A percentile compares a stretch with the other conserved stretches of the same genome.
Evolutionary conservation across 1,139 yeast species (phyloP).

Genomic region (Geotrichum candidum): DNA sequence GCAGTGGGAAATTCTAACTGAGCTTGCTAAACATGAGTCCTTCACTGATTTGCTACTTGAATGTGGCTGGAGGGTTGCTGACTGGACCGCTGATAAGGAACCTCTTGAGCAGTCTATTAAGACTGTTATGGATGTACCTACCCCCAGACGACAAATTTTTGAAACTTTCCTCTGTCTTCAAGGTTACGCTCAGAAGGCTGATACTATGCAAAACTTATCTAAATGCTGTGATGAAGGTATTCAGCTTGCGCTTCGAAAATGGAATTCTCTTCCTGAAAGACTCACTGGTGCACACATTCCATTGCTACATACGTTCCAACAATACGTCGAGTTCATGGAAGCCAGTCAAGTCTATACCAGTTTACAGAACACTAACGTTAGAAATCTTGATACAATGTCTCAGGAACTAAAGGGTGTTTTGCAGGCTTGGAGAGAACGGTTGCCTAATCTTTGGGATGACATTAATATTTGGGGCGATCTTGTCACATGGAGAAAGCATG

Average conservation of each 20-base stretch:
- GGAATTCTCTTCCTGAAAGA: conserved; percentile 83
- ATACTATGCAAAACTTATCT: conserved; percentile 69
- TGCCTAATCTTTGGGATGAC: conserved; percentile 96
- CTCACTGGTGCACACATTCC: conserved; percentile 86
- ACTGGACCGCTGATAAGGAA: conserved; percentile 94
- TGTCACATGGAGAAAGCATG: conserved; percentile 98
- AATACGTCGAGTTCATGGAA: conserved; percentile 95
- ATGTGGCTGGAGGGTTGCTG: conserved; percentile 99
- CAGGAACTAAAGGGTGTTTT: conserved; percentile 90
- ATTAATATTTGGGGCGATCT: conserved; percentile 96
- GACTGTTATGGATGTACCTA: conserved; percentile 97
- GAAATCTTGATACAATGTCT: conserved; percentile 83
- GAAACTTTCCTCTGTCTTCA: conserved; percentile 91
- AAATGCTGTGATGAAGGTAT: conserved; percentile 93
- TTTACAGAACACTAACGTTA: conserved; percentile 83
- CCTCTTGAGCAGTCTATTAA: conserved; percentile 91
- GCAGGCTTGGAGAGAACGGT: conserved; percentile 96
- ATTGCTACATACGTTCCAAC: conserved; percentile 89
- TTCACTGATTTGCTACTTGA: conserved; percentile 88
- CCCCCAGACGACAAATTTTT: conserved; percentile 92
- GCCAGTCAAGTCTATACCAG: conserved; percentile 93
- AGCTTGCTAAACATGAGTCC: conserved; percentile 95
- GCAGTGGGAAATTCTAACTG: conserved; percentile 97
- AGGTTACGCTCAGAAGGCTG: conserved; percentile 87
- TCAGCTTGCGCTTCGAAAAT: conserved; percentile 82